Evolutionary conservation across 2,329 filamentous ascomycete genomes (phyloP).

Genomic region (Beauveria medogensis): DNA sequence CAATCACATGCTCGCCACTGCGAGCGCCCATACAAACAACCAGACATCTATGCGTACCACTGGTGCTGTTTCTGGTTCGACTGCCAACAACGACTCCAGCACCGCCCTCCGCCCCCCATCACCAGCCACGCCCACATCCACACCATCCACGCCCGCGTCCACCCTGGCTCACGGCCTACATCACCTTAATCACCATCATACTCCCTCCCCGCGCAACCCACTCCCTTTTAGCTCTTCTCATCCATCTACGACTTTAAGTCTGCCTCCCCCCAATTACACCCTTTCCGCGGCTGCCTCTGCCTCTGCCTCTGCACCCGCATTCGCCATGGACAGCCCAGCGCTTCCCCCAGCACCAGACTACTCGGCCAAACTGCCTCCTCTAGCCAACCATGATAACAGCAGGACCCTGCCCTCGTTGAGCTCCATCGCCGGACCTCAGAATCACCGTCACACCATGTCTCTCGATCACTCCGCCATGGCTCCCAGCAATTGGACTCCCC

Average conservation of each 20-base stretch:
- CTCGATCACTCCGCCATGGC: slow-evolving; percentile 9
- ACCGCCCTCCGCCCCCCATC: not conserved
- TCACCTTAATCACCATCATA: slow-evolving; percentile 1
- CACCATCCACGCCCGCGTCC: not conserved
- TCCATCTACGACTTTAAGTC: not conserved
- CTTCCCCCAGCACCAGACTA: slow-evolving; percentile 18
- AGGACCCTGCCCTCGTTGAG: slow-evolving; percentile 29
- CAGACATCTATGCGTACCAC: not conserved
- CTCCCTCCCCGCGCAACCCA: slow-evolving; percentile 15
- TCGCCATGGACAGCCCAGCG: not conserved
- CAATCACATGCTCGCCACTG: slow-evolving; percentile 19
- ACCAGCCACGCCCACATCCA: not conserved
- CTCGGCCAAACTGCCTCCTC: slow-evolving; percentile 18
- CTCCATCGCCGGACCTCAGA: slow-evolving; percentile 24
- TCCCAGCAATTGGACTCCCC: slow-evolving; percentile 18
- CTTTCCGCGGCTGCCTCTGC: not conserved
- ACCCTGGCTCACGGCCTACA: slow-evolving; percentile 18
- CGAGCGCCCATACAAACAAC: slow-evolving; percentile 9
- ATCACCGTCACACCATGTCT: slow-evolving; percentile 15
- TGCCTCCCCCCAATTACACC: not conserved
- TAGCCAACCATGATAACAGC: slow-evolving; percentile 20
- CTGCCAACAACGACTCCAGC: not conserved
- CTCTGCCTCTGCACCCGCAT: not conserved
- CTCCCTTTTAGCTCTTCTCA: slow-evolving; percentile 14
- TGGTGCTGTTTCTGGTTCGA: not conserved